phyloP scores from a whole-genome alignment of 2,329 filamentous ascomycete genomes.

The Aspergillus sojae region DNA sequence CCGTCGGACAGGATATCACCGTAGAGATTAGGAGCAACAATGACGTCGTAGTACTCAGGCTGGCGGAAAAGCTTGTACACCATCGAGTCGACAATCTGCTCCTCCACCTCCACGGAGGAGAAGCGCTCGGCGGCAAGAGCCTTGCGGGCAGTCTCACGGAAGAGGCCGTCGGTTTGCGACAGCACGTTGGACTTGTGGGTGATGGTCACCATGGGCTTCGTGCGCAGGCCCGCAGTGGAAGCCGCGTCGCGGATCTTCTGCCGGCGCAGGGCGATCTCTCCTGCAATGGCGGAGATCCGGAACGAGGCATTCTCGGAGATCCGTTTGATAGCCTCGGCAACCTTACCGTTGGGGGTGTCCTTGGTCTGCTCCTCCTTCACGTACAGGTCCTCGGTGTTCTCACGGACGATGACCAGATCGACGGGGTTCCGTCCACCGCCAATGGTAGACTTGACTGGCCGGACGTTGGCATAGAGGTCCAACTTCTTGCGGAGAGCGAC shows the following conservation, averaged over 20 bases:
- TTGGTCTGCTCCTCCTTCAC: constrained; percentile 94
- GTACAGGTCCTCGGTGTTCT: constrained; percentile 98
- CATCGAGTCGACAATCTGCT: constrained; percentile 99
- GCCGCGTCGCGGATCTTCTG: constrained; percentile 72
- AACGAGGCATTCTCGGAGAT: constrained; percentile 83
- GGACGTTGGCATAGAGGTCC: constrained; percentile 95
- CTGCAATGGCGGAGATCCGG: constrained; percentile 90
- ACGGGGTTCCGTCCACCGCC: constrained; percentile 61
- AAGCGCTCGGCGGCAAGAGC: constrained; percentile 71
- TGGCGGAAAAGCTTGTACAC: constrained; percentile 99
- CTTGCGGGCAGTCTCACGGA: constrained; percentile 76
- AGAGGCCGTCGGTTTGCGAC: constrained; percentile 93
- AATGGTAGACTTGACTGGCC: constrained; percentile 84
- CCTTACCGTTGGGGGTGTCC: constrained; percentile 71
- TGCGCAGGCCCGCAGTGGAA: constrained; percentile 57
- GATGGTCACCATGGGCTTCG: constrained; percentile 79
- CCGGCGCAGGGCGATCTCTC: constrained; percentile 86
- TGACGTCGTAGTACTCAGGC: constrained; percentile 92
- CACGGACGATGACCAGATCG: constrained; percentile 96
- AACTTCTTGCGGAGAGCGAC: constrained; percentile 95
- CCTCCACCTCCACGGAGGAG: constrained; percentile 71
- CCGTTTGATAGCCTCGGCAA: constrained; percentile 96
- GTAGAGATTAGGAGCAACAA: constrained; percentile 96
- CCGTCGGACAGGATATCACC: constrained; percentile 96
- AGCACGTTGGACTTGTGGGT: constrained; percentile 99